Percentiles rank a stretch among this genome's conserved stretches.
phyloP scores from a whole-genome alignment of 2,329 filamentous ascomycete genomes.

The Fusarium beomiforme region DNA sequence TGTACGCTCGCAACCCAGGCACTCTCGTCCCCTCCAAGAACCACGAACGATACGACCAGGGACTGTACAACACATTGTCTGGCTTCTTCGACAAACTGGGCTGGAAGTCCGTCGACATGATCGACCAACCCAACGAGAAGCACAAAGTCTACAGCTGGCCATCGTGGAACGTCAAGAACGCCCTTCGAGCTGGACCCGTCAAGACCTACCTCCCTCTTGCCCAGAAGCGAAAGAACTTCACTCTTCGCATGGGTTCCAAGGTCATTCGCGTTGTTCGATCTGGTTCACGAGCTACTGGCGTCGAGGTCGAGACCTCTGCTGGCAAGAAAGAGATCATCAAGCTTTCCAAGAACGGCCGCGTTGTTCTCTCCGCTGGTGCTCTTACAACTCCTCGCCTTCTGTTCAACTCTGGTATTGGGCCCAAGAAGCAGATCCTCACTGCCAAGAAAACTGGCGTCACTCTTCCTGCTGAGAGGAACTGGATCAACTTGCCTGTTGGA shows the following conservation, averaged over 20 bases:
- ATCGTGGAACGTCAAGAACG: constrained; percentile 73
- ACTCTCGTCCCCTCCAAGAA: constrained; percentile 73
- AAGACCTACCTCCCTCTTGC: constrained; percentile 75
- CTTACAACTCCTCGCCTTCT: constrained; percentile 75
- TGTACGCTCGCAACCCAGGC: constrained; percentile 62
- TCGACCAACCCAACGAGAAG: constrained; percentile 68
- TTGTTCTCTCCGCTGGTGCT: constrained; percentile 73
- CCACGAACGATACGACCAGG: constrained; percentile 71
- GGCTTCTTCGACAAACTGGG: constrained; percentile 67
- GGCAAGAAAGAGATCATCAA: constrained; percentile 66
- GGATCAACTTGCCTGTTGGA: constrained; percentile 67
- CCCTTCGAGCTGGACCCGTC: constrained; percentile 74
- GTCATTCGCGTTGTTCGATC: constrained; percentile 71
- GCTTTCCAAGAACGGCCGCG: constrained; percentile 67
- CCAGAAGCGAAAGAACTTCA: constrained; percentile 68
- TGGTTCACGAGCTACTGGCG: constrained; percentile 69
- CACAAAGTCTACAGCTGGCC: constrained; percentile 72
- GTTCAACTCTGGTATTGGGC: constrained; percentile 69
- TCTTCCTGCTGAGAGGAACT: constrained; percentile 60
- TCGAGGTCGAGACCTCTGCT: constrained; percentile 65
- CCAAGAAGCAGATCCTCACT: constrained; percentile 65
- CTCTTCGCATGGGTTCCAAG: constrained; percentile 70
- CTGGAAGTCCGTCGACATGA: constrained; percentile 71
- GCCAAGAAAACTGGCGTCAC: constrained; percentile 60
- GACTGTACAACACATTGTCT: constrained; percentile 70